Conservation (phyloP, 1,139 yeast species). For the Scheffersomyces titani region DNA sequence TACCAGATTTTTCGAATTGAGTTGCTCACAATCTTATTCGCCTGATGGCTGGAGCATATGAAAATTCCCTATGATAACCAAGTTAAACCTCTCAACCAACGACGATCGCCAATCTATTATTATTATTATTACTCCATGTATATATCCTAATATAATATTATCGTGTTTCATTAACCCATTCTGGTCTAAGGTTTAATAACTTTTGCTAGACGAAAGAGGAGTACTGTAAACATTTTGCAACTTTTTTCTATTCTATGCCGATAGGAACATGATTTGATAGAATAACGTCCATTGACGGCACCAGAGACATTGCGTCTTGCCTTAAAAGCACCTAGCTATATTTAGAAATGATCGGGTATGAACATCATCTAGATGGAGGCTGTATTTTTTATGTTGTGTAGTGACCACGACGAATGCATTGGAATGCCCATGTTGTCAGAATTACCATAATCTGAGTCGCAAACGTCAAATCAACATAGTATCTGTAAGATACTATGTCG, state of each 20-base stretch:
- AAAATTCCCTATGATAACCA: background rate
- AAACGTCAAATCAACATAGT: constrained; percentile 1
- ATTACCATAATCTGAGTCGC: background rate
- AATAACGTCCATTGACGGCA: background rate
- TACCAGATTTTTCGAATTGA: background rate
- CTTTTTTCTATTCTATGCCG: background rate
- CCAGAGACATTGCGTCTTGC: background rate
- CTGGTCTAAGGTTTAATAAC: background rate
- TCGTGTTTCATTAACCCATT: background rate
- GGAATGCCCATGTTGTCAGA: background rate
- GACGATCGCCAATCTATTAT: background rate
- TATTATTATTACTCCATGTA: background rate
- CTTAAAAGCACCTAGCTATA: background rate
- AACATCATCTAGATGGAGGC: background rate
- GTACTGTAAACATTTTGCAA: background rate
- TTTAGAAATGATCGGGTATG: background rate
- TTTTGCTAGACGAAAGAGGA: background rate
- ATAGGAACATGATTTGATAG: background rate
- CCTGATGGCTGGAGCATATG: background rate
- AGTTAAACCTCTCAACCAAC: background rate
- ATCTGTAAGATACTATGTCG: constrained; percentile 1
- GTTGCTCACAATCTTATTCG: background rate
- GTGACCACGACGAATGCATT: background rate
- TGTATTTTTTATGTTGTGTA: background rate
- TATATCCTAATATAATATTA: no score